Evolutionary conservation across 371 early-diverging fungal species (phyloP), one percentile per base, ranked within the genome.

Genomic region (Fennellomyces sp.): DNA sequence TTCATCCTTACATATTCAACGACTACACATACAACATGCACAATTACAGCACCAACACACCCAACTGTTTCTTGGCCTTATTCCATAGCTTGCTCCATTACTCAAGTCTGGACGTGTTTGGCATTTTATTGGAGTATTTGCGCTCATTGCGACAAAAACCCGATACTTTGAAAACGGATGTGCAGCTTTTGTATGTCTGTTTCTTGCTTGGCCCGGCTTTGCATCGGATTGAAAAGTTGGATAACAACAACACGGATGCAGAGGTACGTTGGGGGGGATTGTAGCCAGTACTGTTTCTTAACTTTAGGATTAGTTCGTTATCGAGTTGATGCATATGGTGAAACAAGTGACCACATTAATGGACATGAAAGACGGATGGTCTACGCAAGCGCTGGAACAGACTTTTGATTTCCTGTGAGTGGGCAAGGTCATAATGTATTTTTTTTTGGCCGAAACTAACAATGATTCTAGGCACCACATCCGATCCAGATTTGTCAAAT

Each of bases 131-230:
- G 30, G 73, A 73, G n/a, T 74, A 73, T 31, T 54, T 73, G 15
- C 68, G 70, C 19, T 48, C 56, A n/a, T 50, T 78, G 15, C 39
- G 79, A 17, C 60, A 61, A 1, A 31, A 31, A n/a, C 72, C 77
- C 3, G 81, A 74, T 36, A 65, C 66, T 36, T 65, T 91, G 30
- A 71, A 76, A 36, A 86, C 91, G 0, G 92, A 92, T 67, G 81
- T 85, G 3, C 93, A 92, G 60, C 63, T 91, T 17, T 72, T 91
- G 21, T 92, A 90, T 53, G 68, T 91, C 45, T 89, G 89, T 58
- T 86, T 88, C 11, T 64, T 90, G 48, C 64, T 91, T 38, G 92
- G 91, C 0, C 93, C 93, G 0, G 73, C 88, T 17, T 68, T 91
- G 27, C 88, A 91, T 70, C 84, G 93, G 26, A 82, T 91, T 39